These are phyloP conservation scores for Pyrenochaeta sp. DNA, from an alignment of 2,329 filamentous ascomycete genomes.

Conservation along the genomic window DNA sequence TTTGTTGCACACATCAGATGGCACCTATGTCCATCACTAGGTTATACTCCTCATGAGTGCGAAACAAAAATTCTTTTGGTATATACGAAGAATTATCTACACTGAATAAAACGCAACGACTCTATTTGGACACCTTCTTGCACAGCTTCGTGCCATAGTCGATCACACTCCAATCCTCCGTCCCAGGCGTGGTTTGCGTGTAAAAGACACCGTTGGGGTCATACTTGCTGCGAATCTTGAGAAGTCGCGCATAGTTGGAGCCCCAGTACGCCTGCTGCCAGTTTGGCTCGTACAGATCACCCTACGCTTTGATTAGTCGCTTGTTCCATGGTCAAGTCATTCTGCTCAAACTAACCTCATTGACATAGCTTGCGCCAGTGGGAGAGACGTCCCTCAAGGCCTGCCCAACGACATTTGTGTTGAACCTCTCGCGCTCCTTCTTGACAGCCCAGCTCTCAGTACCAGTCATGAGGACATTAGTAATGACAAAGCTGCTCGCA, in stretches of 20 bases:
- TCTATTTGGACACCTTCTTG: constrained; percentile 25
- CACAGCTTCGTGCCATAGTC: constrained; percentile 48
- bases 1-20: background rate
- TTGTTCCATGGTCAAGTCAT: background rate
- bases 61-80: background rate
- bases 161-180: constrained; percentile 45
- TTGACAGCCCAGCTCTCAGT: constrained; percentile 43
- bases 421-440: constrained; percentile 34
- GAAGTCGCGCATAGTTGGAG: constrained; percentile 42
- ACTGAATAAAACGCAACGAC: background rate
- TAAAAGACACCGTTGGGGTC: constrained; percentile 48
- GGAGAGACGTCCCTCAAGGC: constrained; percentile 40
- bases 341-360: constrained; percentile 31
- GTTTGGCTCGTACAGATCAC: constrained; percentile 47
- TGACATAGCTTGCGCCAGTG: constrained; percentile 46
- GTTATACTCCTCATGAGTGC: background rate
- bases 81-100: background rate
- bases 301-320: constrained; percentile 22
- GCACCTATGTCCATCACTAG: background rate
- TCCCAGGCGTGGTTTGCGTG: constrained; percentile 45
- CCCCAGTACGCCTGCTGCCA: constrained; percentile 50
- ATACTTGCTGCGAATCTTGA: constrained; percentile 42
- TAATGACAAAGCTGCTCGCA: constrained; percentile 47
- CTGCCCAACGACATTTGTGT: constrained; percentile 44
- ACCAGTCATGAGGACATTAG: constrained; percentile 40